Evolutionary conservation across 2,329 filamentous ascomycete species (phyloP), one percentile per base, ranked within the genome.

Genomic region (Zalaria obscura): DNA sequence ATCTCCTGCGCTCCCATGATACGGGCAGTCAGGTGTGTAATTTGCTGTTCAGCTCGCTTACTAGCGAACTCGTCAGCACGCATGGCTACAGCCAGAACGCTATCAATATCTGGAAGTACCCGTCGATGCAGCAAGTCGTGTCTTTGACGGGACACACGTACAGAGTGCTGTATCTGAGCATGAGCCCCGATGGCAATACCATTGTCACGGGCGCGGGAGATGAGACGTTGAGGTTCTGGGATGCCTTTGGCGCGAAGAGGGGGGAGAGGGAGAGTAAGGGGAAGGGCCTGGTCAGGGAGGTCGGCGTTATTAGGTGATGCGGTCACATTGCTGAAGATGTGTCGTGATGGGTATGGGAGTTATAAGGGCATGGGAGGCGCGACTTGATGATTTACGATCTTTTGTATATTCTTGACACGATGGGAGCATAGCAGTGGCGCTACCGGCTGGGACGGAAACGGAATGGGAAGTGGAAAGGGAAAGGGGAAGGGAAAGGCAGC

Each of bases 11-110:
- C 57, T 88, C 93, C 58, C 78, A 96, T 47, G 91, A 98, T 57
- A 98, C 91, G 0, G 91, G 91, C 39, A 94, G 86, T 54, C 91
- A 98, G 61, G 91, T 98, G n/a, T 98, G 91, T 66, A 98, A 98
- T 56, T 70, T 98, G 35, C 84, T 88, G 3, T 98, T 93, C 88
- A 91, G 83, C 11, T 93, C 93, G 57, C 94, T 95, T 61, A 94
- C 86, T 5, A 94, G 95, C 58, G 91, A 98, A 62, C 87, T 98
- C 44, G 89, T 98, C 41, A 89, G 83, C 39, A 98, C 91, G 1
- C 91, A 98, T 57, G 91, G 91, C 5, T 98, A 95, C 66, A 89
- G 82, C 51, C 91, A 98, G 58, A 95, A 98, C 59, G 91, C 96
- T 61, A 95, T 98, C 53, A 89, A 96, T 32, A 86, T 98, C 42